Evolutionary conservation across 176 grass and related monocot genomes (phyloP).

Genomic region (Puccinellia tenuiflora): DNA sequence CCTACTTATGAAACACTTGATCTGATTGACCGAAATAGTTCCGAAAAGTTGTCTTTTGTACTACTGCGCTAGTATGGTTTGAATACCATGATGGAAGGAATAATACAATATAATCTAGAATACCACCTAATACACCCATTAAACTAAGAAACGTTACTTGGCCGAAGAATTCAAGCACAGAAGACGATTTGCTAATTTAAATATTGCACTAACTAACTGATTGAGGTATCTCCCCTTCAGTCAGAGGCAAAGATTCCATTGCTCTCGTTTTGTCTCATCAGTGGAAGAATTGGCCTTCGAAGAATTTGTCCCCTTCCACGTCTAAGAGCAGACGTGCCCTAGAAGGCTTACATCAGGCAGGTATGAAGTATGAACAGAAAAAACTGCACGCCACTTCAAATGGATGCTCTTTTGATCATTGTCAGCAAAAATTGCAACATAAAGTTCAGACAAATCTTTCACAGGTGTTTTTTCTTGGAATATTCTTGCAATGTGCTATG

Average conservation of each 20-base stretch:
- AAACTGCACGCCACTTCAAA: neutral
- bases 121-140: constrained; percentile 30
- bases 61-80: neutral
- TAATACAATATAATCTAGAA: constrained; percentile 29
- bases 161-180: constrained; percentile 40
- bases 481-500: neutral
- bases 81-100: constrained; percentile 19
- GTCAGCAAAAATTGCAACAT: neutral
- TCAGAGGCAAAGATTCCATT: constrained; percentile 44
- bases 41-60: constrained; percentile 37
- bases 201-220: constrained; percentile 18
- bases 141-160: constrained; percentile 20
- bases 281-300: constrained; percentile 14
- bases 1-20: constrained; percentile 13
- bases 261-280: constrained; percentile 41
- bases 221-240: constrained; percentile 33
- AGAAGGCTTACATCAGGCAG: constrained; percentile 7
- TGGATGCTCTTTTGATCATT: neutral
- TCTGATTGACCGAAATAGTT: constrained; percentile 24
- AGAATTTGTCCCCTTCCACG: neutral
- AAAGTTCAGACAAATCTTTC: neutral
- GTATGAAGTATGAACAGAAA: constrained; percentile 19
- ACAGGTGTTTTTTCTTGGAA: neutral
- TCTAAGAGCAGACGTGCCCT: neutral
- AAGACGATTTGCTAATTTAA: constrained; percentile 30